Percentiles rank a stretch among this genome's conserved stretches.
phyloP scores from a whole-genome alignment of 257 asterid species.

The Cordia subcordata region DNA sequence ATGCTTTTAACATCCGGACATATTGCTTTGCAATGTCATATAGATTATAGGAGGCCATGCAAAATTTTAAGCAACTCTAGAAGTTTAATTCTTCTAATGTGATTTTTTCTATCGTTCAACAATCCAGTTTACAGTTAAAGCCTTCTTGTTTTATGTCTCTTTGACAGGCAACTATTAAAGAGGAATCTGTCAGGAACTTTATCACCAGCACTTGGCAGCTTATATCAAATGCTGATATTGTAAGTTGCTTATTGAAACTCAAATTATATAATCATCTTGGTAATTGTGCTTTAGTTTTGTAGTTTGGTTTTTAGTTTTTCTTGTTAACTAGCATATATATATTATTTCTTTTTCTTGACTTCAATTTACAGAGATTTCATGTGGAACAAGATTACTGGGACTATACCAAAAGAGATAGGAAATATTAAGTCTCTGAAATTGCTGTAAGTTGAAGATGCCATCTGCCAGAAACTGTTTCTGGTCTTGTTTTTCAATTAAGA shows the following conservation, averaged over 20 bases:
- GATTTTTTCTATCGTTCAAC: not conserved
- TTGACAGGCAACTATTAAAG: slow-evolving; percentile 49
- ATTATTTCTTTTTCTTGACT: not conserved
- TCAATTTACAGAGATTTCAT: slow-evolving; percentile 63
- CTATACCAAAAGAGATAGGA: slow-evolving; percentile 94
- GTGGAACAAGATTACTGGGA: slow-evolving; percentile 87
- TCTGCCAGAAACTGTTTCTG: slow-evolving; percentile 4
- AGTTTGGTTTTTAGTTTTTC: not conserved
- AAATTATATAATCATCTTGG: slow-evolving; percentile 3
- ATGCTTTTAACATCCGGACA: too few relatives aligned
- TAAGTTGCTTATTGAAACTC: slow-evolving; percentile 32
- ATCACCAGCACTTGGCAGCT: slow-evolving; percentile 79
- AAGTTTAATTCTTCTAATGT: not conserved
- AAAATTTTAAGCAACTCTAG: too few relatives aligned
- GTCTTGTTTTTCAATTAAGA: not conserved
- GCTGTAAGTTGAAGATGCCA: slow-evolving; percentile 53
- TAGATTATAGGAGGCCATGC: too few relatives aligned
- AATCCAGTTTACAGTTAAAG: not conserved
- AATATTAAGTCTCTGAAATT: slow-evolving; percentile 53
- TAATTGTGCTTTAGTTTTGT: not conserved
- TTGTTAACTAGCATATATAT: not conserved
- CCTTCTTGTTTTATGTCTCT: slow-evolving; percentile 5
- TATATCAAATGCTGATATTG: slow-evolving; percentile 68
- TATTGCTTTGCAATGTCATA: too few relatives aligned
- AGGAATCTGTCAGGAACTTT: slow-evolving; percentile 67